These are phyloP conservation scores for Turritis glabra DNA, from an alignment of 345 rosid genomes.

Conservation along the genomic window DNA sequence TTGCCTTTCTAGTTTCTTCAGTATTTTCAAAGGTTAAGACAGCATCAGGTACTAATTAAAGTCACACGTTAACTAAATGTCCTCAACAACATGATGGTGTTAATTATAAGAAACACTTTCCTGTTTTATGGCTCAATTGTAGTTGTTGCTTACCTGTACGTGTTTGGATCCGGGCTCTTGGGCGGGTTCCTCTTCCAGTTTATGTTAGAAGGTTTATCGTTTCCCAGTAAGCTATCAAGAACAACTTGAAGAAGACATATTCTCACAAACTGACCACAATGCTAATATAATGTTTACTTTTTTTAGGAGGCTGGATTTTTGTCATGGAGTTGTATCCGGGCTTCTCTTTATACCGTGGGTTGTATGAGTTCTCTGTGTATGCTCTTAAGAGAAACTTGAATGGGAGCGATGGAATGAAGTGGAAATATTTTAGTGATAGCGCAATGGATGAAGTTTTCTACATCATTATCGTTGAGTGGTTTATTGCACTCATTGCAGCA, in stretches of 20 bases:
- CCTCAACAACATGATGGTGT: neutral
- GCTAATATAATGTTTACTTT: neutral
- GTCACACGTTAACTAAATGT: neutral
- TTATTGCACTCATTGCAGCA: constrained; percentile 58
- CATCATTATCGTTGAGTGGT: constrained; percentile 78
- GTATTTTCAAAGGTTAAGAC: constrained; percentile 73
- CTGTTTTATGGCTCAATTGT: constrained; percentile 19
- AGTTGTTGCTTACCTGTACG: constrained; percentile 67
- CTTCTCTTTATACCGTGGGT: constrained; percentile 78
- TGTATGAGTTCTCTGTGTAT: constrained; percentile 71
- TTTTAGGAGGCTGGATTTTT: constrained; percentile 63
- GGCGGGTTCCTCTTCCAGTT: constrained; percentile 71
- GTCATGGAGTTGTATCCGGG: constrained; percentile 88
- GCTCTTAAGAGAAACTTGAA: constrained; percentile 48
- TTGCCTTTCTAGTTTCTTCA: constrained; percentile 71
- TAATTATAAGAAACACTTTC: neutral
- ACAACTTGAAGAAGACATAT: neutral
- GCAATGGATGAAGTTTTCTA: constrained; percentile 62
- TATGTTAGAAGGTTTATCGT: constrained; percentile 63
- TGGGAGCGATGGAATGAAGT: constrained; percentile 71
- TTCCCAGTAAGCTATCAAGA: constrained; percentile 65
- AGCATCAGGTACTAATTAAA: constrained; percentile 71
- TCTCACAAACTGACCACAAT: neutral
- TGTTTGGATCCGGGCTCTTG: constrained; percentile 84
- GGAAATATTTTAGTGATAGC: constrained; percentile 63